phyloP scores from a whole-genome alignment of 176 grass and related monocot genomes.

The Cymbopogon citratus region DNA sequence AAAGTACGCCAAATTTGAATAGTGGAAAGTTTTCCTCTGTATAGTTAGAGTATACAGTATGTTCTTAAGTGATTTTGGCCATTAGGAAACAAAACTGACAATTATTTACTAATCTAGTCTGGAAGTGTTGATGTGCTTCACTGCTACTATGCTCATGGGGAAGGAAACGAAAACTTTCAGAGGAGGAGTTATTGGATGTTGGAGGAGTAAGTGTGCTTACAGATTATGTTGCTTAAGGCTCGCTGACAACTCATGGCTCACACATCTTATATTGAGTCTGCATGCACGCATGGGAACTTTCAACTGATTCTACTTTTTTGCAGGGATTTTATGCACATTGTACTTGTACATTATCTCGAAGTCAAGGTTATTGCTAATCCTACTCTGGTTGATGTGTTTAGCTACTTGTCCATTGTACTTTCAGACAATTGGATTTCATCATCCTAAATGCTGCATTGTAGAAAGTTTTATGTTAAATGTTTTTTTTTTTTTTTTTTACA shows the following conservation, averaged over 20 bases:
- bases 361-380: conserved; percentile 65
- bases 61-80: background rate
- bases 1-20: conserved; percentile 53
- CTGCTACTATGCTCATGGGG: conserved; percentile 97
- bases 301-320: conserved; percentile 40
- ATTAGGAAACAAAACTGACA: conserved; percentile 10
- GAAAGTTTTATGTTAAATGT: background rate
- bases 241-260: background rate
- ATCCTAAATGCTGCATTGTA: background rate
- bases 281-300: background rate
- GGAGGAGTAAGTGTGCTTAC: conserved; percentile 65
- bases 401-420: conserved; percentile 19
- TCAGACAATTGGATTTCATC: background rate
- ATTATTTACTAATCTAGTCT: conserved; percentile 44
- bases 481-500: background rate
- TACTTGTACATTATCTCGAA: conserved; percentile 96
- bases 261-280: background rate
- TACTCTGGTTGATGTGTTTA: conserved; percentile 11
- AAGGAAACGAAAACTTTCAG: conserved; percentile 89
- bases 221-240: background rate
- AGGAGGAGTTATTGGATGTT: conserved; percentile 98
- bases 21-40: background rate
- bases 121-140: conserved; percentile 95
- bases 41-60: background rate
- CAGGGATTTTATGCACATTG: conserved; percentile 98